Evolutionary conservation across 306 rosid species (phyloP), one percentile per base, ranked within the genome.

Genomic region (Nissolia schottii): DNA sequence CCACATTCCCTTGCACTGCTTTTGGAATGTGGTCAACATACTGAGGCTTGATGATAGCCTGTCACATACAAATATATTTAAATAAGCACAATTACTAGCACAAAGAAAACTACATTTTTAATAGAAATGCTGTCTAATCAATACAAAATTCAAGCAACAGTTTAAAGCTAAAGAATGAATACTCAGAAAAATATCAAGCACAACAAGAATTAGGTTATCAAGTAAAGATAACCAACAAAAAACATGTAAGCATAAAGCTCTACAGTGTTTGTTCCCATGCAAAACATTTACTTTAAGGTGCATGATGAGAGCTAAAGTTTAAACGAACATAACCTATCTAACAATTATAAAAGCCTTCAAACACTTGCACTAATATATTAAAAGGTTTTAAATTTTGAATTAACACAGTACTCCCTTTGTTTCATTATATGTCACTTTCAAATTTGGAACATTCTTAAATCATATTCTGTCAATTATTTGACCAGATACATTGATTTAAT

Each of bases 41-140:
- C 70, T 95, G 99, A 63, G 97, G 99, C 92, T 95, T 95, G 83
- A 92, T 88, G 80, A 95, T 89, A 32, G 97, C 97, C 99, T 89
- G 23, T 20, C 3, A 71, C 46, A 51, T 6, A 5, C 16, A 56
- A 14, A 24, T 43, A 73, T 64, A 73, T 62, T 45, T 61, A 60
- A 25, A 34, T 54, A 58, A 16, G 50, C 10, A 55, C 64, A 71
- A 12, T 18, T 24, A 54, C 37, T 13, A 51, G 25, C n/a, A 29
- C 19, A 11, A 40, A 19, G 25, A 24, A 32, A 41, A 63, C 6
- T 13, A 0, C 0, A 7, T 1, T 23, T 4, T 22, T 1, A n/a
- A 48, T 7, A 11, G 29, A 22, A 40, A 22, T 24, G 14, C 29
- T 2, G 23, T 22, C 62, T 31, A 22, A 68, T 68, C 15, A 57